phyloP scores from a whole-genome alignment of 345 rosid genomes.

The Gossypium sturtianum region DNA sequence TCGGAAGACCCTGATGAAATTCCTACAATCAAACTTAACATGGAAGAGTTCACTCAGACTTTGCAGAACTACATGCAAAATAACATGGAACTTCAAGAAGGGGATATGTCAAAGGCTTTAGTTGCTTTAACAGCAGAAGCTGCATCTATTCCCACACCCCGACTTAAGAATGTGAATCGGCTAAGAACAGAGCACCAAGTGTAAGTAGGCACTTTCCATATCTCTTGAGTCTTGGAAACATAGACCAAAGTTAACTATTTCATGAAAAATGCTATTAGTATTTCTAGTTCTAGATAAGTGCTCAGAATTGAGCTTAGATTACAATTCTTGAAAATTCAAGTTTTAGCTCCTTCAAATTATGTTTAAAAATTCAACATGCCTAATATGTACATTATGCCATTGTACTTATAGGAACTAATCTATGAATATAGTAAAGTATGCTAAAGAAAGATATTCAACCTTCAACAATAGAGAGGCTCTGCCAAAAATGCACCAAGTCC shows the following conservation, averaged over 20 bases:
- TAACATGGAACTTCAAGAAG: constrained; percentile 61
- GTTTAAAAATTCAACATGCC: background rate
- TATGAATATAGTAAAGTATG: background rate
- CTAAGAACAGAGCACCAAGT: constrained; percentile 91
- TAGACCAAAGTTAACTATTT: constrained; percentile 2
- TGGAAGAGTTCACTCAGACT: constrained; percentile 58
- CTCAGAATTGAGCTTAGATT: background rate
- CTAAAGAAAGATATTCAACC: background rate
- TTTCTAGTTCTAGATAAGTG: background rate
- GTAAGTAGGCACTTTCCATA: constrained; percentile 43
- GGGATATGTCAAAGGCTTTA: constrained; percentile 64
- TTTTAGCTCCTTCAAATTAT: background rate
- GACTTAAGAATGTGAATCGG: constrained; percentile 74
- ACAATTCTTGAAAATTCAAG: background rate
- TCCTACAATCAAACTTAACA: constrained; percentile 69
- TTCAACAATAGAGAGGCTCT: background rate
- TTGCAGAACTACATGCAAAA: constrained; percentile 62
- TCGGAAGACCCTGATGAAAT: constrained; percentile 68
- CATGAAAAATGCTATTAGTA: background rate
- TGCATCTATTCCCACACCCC: constrained; percentile 79
- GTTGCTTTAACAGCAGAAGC: constrained; percentile 72
- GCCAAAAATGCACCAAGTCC: background rate
- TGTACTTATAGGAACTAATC: background rate
- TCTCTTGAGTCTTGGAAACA: background rate
- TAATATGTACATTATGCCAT: background rate